Evolutionary conservation across 177 flowering plant species (phyloP).

Genomic region (Vitis hybrid): DNA sequence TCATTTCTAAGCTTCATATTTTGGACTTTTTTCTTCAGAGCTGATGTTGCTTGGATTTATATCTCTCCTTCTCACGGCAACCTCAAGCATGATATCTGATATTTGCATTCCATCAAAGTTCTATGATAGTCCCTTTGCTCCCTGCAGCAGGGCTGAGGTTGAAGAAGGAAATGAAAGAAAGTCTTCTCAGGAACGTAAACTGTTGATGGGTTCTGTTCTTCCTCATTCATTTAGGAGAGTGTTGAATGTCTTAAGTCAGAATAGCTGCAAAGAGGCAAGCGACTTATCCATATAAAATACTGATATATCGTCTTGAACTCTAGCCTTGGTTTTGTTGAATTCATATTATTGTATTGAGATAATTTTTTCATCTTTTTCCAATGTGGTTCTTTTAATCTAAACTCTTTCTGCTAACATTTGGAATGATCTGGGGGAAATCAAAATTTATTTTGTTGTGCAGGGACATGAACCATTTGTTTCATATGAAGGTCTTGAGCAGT

Average conservation of each 20-base stretch:
- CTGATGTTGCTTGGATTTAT: constrained; percentile 98
- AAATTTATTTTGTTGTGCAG: constrained; percentile 34
- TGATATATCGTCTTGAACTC: background rate
- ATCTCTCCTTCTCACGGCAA: constrained; percentile 94
- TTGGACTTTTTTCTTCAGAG: constrained; percentile 54
- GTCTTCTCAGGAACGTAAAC: constrained; percentile 47
- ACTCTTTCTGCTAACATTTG: background rate
- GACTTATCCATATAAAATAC: constrained; percentile 1
- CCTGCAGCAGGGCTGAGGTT: constrained; percentile 65
- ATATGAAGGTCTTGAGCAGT: constrained; percentile 95
- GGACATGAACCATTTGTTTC: constrained; percentile 96
- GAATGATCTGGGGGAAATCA: background rate
- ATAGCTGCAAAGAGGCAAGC: constrained; percentile 74
- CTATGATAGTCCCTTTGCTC: constrained; percentile 66
- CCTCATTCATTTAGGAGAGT: constrained; percentile 57
- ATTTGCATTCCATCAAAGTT: constrained; percentile 82
- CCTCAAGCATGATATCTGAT: constrained; percentile 82
- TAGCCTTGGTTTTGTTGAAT: background rate
- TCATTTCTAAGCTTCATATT: background rate
- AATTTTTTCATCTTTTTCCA: background rate
- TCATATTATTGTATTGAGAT: background rate
- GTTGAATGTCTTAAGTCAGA: constrained; percentile 45
- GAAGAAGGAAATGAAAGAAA: constrained; percentile 50
- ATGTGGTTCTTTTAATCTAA: background rate
- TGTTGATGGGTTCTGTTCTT: constrained; percentile 38